A percentile compares a stretch with the other conserved stretches of the same genome.
phyloP scores from a whole-genome alignment of 331 rosid species.

The Ulmus americana region DNA sequence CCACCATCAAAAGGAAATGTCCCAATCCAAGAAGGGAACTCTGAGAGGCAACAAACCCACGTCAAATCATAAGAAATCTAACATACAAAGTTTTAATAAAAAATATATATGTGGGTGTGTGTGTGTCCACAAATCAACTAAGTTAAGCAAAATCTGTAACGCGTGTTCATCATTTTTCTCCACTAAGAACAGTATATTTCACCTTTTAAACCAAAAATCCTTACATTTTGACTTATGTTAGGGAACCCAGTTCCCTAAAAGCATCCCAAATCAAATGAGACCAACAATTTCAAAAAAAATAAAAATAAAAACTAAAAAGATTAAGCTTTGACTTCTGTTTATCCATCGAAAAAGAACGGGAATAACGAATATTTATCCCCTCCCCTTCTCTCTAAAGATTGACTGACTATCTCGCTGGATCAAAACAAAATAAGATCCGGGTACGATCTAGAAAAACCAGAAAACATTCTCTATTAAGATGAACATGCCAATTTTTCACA shows the following conservation, averaged over 20 bases:
- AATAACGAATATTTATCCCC: constrained; percentile 31
- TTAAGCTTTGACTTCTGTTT: constrained; percentile 44
- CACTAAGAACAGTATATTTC: constrained; percentile 8
- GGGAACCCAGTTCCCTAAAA: constrained; percentile 32
- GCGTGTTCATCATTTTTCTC: not conserved
- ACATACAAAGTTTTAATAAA: constrained; percentile 8
- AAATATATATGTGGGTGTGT: too few species aligned
- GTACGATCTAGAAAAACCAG: constrained; percentile 58
- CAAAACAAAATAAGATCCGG: constrained; percentile 63
- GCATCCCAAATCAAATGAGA: constrained; percentile 24
- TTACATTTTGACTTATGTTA: constrained; percentile 11
- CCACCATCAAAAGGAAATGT: constrained; percentile 20
- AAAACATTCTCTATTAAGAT: constrained; percentile 30
- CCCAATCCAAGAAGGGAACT: constrained; percentile 27
- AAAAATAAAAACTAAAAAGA: not conserved
- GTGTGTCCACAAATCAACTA: not conserved
- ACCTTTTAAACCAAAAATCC: constrained; percentile 12
- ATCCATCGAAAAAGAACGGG: constrained; percentile 26
- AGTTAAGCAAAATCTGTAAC: constrained; percentile 14
- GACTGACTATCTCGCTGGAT: constrained; percentile 37
- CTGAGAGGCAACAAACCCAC: constrained; percentile 29
- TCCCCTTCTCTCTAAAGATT: constrained; percentile 27
- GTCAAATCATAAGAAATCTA: constrained; percentile 26
- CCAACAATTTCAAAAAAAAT: constrained; percentile 15
- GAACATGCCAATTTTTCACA: constrained; percentile 30